A percentile compares a stretch with the other conserved stretches of the same genome.
Conservation (phyloP, 352 stramenopile genomes). For the Globisporangium carolinianum region DNA sequence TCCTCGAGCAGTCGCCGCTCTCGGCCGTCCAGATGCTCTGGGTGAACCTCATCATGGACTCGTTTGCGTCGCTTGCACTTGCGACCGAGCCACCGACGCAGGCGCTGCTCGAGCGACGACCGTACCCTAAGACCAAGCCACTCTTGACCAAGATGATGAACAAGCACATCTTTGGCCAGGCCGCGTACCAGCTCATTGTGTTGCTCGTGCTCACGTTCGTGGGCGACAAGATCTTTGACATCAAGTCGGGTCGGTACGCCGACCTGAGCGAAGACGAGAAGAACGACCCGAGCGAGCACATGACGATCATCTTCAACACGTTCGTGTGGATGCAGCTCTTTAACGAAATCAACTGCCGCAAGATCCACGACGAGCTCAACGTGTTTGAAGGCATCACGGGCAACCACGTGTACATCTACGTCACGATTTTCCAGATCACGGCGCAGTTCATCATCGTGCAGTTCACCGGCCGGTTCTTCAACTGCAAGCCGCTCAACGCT, state of each 20-base stretch:
- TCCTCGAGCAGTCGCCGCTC: slow-evolving; percentile 82
- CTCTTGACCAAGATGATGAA: slow-evolving; percentile 94
- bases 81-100: slow-evolving; percentile 90
- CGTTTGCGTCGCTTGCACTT: slow-evolving; percentile 92
- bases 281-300: slow-evolving; percentile 80
- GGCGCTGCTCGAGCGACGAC: slow-evolving; percentile 88
- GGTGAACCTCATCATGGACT: slow-evolving; percentile 99
- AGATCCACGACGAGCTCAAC: slow-evolving; percentile 88
- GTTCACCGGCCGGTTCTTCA: slow-evolving; percentile 81
- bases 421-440: slow-evolving; percentile 86
- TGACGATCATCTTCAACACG: slow-evolving; percentile 96
- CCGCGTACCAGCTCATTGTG: slow-evolving; percentile 87
- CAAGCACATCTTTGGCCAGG: slow-evolving; percentile 93
- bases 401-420: slow-evolving; percentile 91
- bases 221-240: slow-evolving; percentile 42
- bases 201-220: slow-evolving; percentile 86
- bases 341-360: slow-evolving; percentile 79
- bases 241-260: slow-evolving; percentile 34
- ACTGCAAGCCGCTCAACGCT: slow-evolving; percentile 37
- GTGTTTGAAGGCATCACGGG: slow-evolving; percentile 87
- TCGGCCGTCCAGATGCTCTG: slow-evolving; percentile 96
- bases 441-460: slow-evolving; percentile 95
- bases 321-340: slow-evolving; percentile 98
- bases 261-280: slow-evolving; percentile 28
- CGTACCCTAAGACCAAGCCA: slow-evolving; percentile 89